Evolutionary conservation across 2,329 filamentous ascomycete species (phyloP).

Genomic region (Diplodia seriata): DNA sequence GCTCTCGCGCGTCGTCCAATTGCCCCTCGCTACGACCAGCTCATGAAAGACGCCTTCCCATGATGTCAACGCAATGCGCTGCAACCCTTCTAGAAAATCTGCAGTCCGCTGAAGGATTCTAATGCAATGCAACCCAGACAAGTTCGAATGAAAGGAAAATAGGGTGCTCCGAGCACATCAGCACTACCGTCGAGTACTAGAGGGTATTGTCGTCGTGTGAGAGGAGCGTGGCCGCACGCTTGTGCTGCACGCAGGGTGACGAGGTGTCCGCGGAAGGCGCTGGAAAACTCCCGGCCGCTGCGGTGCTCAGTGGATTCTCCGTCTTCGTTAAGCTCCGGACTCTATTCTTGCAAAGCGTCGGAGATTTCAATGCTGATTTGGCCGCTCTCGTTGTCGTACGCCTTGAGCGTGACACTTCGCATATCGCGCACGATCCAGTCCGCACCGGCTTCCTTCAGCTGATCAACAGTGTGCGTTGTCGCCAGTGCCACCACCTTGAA

Average conservation of each 20-base stretch:
- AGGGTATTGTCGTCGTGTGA: constrained; percentile 16
- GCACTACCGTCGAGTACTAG: background rate
- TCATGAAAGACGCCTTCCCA: constrained; percentile 17
- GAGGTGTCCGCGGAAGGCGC: constrained; percentile 8
- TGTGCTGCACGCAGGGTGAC: constrained; percentile 25
- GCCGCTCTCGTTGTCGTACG: constrained; percentile 62
- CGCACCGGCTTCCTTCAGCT: constrained; percentile 76
- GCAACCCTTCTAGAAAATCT: constrained; percentile 44
- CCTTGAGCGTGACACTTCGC: constrained; percentile 70
- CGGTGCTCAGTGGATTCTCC: constrained; percentile 21
- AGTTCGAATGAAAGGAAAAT: constrained; percentile 1
- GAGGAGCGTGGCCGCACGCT: constrained; percentile 7
- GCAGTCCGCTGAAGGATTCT: constrained; percentile 23
- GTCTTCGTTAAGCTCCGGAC: constrained; percentile 28
- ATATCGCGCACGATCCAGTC: constrained; percentile 88
- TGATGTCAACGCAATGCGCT: constrained; percentile 38
- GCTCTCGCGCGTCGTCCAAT: constrained; percentile 16
- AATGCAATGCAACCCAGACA: constrained; percentile 46
- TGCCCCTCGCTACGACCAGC: constrained; percentile 24
- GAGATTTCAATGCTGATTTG: constrained; percentile 71
- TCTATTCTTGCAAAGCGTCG: constrained; percentile 59
- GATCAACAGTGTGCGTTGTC: constrained; percentile 78
- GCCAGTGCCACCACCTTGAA: constrained; percentile 84
- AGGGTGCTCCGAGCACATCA: constrained; percentile 16
- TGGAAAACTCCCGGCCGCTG: constrained; percentile 6